Evolutionary conservation across 2,329 filamentous ascomycete genomes (phyloP), one percentile per base, ranked within the genome.

Genomic region (Macroventuria anomochaeta): DNA sequence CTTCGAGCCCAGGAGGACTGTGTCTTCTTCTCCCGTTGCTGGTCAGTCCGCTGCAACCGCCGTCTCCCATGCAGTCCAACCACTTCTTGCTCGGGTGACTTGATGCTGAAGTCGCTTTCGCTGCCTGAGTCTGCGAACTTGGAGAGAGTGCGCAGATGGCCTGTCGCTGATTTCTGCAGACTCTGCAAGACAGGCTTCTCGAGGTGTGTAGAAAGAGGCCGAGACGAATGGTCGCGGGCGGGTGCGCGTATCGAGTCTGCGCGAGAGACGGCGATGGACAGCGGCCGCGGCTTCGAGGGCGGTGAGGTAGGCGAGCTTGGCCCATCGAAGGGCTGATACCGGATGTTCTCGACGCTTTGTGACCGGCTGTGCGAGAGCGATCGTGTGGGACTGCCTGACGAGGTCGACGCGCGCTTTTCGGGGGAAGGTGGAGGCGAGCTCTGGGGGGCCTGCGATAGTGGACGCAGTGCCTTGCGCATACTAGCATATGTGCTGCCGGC

Each of bases 121-220:
- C 87, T 85, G 3, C 85, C 88, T 38, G 86, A 86, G 65, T 93
- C 85, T 1, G 91, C 90, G 61, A 96, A 84, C 65, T 87, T 89
- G 6, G 93, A 96, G 31, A 97, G 80, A 0, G 91, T 93, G 36
- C 93, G 88, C 18, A 99, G 83, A 73, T 99, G 91, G 53, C 89
- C 88, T 1, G 95, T 97, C 0, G 93, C 90, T 0, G 95, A 97
- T 64, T 90, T 90, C 53, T 93, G 89, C 15, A 99, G 81, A 28
- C 85, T 88, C 71, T 92, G 85, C 10, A 97, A 81, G 59, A 97
- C 92, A 2, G 75, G 74, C 36, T 63, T 61, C 33, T 76, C 75
- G 28, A 76, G 59, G 37, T 75, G 71, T 15, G 68, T 65, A 53
- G 58, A 68, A 20, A 68, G 59, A n/a, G 67, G 65, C 7, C 68